These are phyloP conservation scores for Drosera capensis DNA, from an alignment of 148 eudicot species.

Conservation along the genomic window DNA sequence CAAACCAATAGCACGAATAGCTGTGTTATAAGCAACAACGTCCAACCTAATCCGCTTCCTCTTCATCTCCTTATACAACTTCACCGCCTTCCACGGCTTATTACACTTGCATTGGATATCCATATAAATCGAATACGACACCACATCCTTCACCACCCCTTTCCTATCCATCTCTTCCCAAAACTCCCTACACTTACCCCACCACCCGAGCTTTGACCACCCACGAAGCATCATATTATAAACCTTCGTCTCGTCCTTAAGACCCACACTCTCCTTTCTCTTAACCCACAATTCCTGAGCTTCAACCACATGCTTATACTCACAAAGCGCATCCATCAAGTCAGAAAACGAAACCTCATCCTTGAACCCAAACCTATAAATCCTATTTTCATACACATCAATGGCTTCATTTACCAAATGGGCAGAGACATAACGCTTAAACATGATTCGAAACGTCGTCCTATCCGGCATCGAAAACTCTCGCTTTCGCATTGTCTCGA, in stretches of 20 bases:
- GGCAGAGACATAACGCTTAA: conserved; percentile 64
- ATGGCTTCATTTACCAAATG: conserved; percentile 70
- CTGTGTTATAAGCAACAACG: conserved; percentile 77
- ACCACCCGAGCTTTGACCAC: conserved; percentile 78
- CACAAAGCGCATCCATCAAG: conserved; percentile 80
- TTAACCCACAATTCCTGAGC: conserved; percentile 68
- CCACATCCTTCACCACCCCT: conserved; percentile 55
- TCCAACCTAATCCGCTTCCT: conserved; percentile 66
- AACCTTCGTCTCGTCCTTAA: conserved; percentile 34
- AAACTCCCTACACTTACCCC: conserved; percentile 78
- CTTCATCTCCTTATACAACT: conserved; percentile 78
- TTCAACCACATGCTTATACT: conserved; percentile 79
- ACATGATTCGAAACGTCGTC: conserved; percentile 55
- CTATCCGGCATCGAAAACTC: conserved; percentile 38
- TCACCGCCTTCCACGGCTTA: conserved; percentile 88
- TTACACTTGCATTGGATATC: conserved; percentile 71
- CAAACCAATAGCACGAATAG: conserved; percentile 52
- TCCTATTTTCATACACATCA: conserved; percentile 23
- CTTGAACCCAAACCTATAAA: conserved; percentile 49
- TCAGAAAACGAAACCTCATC: conserved; percentile 63
- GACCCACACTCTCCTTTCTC: conserved; percentile 8
- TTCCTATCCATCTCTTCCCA: conserved; percentile 86
- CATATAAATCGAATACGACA: conserved; percentile 84
- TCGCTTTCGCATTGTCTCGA: conserved; percentile 30
- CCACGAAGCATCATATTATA: conserved; percentile 81